Evolutionary conservation across 345 rosid species (phyloP).

Genomic region (Pistacia integerrima): DNA sequence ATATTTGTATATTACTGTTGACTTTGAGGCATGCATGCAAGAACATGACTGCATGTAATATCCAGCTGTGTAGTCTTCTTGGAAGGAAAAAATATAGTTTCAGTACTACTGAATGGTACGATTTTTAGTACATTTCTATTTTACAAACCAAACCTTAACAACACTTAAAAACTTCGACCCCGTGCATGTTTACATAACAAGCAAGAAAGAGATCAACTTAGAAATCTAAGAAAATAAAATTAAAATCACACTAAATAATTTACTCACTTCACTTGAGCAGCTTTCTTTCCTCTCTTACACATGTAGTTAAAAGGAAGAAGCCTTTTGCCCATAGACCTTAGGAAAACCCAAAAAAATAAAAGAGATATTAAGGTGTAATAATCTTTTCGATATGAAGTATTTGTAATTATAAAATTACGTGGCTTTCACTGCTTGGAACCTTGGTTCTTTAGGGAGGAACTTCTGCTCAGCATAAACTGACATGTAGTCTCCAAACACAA

Average conservation of each 20-base stretch:
- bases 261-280: slow-evolving; percentile 7
- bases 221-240: background rate
- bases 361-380: background rate
- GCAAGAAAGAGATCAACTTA: too few relatives aligned
- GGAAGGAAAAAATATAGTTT: too few relatives aligned
- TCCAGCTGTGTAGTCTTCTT: too few relatives aligned
- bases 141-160: too few relatives aligned
- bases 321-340: background rate
- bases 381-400: slow-evolving; percentile 9
- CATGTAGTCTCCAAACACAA: slow-evolving; percentile 95
- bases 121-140: too few relatives aligned
- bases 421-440: slow-evolving; percentile 73
- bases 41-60: too few relatives aligned
- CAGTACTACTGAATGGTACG: too few relatives aligned
- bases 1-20: too few relatives aligned
- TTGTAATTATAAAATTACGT: slow-evolving; percentile 25
- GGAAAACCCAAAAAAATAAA: background rate
- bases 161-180: too few relatives aligned
- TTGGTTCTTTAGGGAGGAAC: slow-evolving; percentile 84
- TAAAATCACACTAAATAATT: background rate
- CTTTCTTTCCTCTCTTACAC: slow-evolving; percentile 24
- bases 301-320: slow-evolving; percentile 25
- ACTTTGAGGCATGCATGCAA: too few relatives aligned
- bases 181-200: too few relatives aligned
- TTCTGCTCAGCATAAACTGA: slow-evolving; percentile 81